Evolutionary conservation across 2,329 filamentous ascomycete genomes (phyloP), one percentile per base, ranked within the genome.

Genomic region (Cladosporium sp.): DNA sequence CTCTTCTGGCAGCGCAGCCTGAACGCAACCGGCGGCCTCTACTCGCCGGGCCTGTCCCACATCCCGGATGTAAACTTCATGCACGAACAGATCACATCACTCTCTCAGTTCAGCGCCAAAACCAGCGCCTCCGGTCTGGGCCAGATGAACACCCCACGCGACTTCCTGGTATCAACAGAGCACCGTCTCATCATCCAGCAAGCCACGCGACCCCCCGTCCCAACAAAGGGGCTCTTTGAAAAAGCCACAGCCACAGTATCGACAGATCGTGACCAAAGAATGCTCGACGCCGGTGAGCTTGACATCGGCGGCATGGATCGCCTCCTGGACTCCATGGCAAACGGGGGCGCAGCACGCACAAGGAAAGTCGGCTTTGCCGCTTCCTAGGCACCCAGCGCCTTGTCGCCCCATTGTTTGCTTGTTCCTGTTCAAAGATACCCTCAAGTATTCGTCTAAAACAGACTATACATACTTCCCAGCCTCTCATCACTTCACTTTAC

Each of bases 271-370:
- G 73, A 77, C 49, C 70, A 72, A 57, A 62, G 66, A 1, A 63
- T 76, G 49, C 66, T 76, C 7, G 64, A 68, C 36, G 62, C 64
- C 9, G 71, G 72, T 16, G 70, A 72, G 51, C 68, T 76, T 7
- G 73, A 75, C 53, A 58, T 77, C 13, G 71, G 70, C 27, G 73
- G 73, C 7, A 71, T 77, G 66, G 70, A 75, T 50, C 64, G 72
- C 42, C 57, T 76, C 55, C 67, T 77, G 18, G 67, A 67, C 40
- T 57, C 54, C 35, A 68, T 70, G 63, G 59, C 57, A 7, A 53
- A 55, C 25, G 57, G 49, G 16, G 50, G 52, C 6, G 53, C 55
- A 32, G 30, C 60, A 38, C 66, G 68, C 62, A 64, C 56, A n/a
- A 54, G 64, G 43, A 59, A 58, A 50, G 67, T 69, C 36, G 67